Evolutionary conservation across 306 rosid genomes (phyloP).

Genomic region (Hippophae gyantsensis): DNA sequence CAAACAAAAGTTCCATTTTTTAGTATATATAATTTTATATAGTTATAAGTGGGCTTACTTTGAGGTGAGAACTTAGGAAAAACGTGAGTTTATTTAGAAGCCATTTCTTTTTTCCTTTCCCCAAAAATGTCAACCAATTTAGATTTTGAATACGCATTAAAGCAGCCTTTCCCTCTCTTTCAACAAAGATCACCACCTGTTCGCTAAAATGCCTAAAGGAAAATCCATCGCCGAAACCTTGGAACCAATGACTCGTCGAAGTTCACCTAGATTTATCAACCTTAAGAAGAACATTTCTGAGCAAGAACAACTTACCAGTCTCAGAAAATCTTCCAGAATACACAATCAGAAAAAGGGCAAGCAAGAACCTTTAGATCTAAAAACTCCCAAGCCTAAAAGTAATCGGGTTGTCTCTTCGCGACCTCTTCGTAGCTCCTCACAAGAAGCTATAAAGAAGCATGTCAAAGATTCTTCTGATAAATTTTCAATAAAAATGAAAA

Average conservation of each 20-base stretch:
- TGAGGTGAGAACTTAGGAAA: too few relatives aligned
- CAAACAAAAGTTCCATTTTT: too few relatives aligned
- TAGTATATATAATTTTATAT: too few relatives aligned
- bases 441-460: neutral
- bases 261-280: slow-evolving; percentile 43
- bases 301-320: slow-evolving; percentile 1
- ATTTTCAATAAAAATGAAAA: slow-evolving; percentile 4
- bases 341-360: neutral
- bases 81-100: too few relatives aligned
- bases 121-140: slow-evolving; percentile 1
- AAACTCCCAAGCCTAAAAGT: slow-evolving; percentile 10
- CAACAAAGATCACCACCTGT: slow-evolving; percentile 25
- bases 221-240: slow-evolving; percentile 12
- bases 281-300: neutral
- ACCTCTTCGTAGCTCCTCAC: neutral
- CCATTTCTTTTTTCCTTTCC: too few relatives aligned
- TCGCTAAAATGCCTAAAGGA: slow-evolving; percentile 44
- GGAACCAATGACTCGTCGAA: slow-evolving; percentile 28
- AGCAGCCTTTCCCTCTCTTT: slow-evolving; percentile 19
- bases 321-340: slow-evolving; percentile 22
- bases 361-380: slow-evolving; percentile 8
- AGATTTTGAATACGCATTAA: neutral
- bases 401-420: slow-evolving; percentile 1
- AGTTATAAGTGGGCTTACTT: too few relatives aligned
- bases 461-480: slow-evolving; percentile 7